Evolutionary conservation across 192 early-diverging fungal species (phyloP), one percentile per base, ranked within the genome.

Genomic region (Coemansia interrupta): DNA sequence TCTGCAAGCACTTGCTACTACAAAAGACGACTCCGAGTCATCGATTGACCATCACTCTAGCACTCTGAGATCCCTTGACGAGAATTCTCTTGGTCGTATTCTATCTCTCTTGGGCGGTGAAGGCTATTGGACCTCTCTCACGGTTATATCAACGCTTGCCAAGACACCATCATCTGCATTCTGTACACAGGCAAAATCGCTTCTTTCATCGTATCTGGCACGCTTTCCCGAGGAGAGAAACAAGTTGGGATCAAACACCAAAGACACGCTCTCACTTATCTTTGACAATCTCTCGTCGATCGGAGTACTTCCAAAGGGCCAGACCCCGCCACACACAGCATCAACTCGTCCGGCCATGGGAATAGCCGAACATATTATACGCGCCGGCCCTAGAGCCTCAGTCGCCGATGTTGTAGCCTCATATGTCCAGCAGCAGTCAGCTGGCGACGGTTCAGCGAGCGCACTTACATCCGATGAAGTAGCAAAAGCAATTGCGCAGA

Each of bases 331-430:
- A 55, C 14, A 50, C 48, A 50, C 48, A 48, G 23, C 46, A 51
- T 12, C 28, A 20, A 17, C 45, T 17, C 58, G 24, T 19, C 26
- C 55, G 8, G 57, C 38, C 47, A 78, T 78, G 75, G 75, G 75
- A 19, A 63, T 78, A 40, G 65, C 70, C 24, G 75, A 78, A 51
- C 69, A 72, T 23, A 39, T 78, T 48, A 22, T 72, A 17, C 47
- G 63, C 30, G 66, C 69, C 10, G 70, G 66, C 10, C 43, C 75
- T 24, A 58, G 49, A 26, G 66, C 60, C 3, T 62, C 75, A 12
- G 59, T 64, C 3, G 45, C 59, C 18, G 75, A 78, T 28, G 45
- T 69, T 28, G 60, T 78, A 40, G 22, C 60, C 10, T 46, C 36
- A 15, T 72, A 61, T 18, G 60, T 63, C 12, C 56, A 66, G 5